These are phyloP conservation scores for Somion occarium DNA, from an alignment of 1,284 basidiomycete species.

Conservation along the genomic window DNA sequence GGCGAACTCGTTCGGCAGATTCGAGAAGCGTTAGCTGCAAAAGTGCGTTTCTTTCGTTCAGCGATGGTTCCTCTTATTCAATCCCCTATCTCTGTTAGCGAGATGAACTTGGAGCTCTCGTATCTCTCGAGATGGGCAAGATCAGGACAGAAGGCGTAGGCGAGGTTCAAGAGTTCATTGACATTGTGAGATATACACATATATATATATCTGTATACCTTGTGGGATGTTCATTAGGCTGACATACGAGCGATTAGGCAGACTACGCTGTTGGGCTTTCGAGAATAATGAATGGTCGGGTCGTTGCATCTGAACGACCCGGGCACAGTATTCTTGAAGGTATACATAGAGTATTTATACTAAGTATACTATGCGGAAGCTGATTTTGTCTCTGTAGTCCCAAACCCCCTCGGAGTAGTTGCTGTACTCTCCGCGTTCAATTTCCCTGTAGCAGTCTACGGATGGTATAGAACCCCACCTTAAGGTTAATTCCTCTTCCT, in stretches of 20 bases:
- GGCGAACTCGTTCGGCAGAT: constrained; percentile 90
- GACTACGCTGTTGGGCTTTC: constrained; percentile 83
- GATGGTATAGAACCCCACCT: constrained; percentile 46
- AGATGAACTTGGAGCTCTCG: constrained; percentile 77
- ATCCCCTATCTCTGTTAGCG: constrained; percentile 42
- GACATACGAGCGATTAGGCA: constrained; percentile 33
- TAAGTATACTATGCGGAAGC: not conserved
- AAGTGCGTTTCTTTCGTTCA: constrained; percentile 41
- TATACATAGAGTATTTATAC: constrained; percentile 27
- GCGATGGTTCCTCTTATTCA: not conserved
- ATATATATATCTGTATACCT: constrained; percentile 21
- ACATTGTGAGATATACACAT: constrained; percentile 54
- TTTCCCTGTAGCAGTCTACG: constrained; percentile 90
- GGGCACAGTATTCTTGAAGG: constrained; percentile 90
- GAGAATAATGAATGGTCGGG: constrained; percentile 86
- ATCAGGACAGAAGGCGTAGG: constrained; percentile 89
- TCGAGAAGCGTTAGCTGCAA: constrained; percentile 73
- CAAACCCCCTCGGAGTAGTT: constrained; percentile 91
- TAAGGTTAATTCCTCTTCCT: not conserved
- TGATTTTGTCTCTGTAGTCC: constrained; percentile 47
- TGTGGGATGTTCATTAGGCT: not conserved
- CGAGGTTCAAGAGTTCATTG: constrained; percentile 93
- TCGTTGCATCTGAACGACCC: constrained; percentile 83
- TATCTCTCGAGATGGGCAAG: constrained; percentile 95
- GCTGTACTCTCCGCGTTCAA: constrained; percentile 92